A percentile compares a stretch with the other conserved stretches of the same genome.
Conservation (phyloP, 179 eudicot species). For the Pouteria campechiana region DNA sequence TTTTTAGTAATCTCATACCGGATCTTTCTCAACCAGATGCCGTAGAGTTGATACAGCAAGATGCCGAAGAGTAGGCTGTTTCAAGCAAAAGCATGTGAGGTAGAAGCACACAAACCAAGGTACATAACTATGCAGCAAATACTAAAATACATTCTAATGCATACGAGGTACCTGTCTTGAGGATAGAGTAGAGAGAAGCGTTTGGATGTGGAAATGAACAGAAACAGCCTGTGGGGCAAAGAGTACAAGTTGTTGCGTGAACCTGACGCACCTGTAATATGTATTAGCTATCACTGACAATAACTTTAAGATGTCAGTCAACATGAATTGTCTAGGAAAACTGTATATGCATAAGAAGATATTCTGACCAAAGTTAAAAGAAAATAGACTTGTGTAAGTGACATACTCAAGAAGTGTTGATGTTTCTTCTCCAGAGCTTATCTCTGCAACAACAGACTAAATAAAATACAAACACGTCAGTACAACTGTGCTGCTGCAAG, state of each 20-base stretch:
- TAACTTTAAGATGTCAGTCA: background rate
- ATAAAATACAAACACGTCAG: constrained; percentile 9
- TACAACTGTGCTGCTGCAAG: too few relatives aligned
- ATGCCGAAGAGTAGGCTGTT: constrained; percentile 91
- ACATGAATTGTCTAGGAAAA: background rate
- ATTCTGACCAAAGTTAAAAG: background rate
- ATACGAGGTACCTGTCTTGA: constrained; percentile 77
- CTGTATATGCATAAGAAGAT: too few relatives aligned
- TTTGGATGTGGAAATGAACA: constrained; percentile 86
- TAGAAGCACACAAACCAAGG: constrained; percentile 3
- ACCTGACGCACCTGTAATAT: constrained; percentile 69
- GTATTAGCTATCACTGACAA: constrained; percentile 1
- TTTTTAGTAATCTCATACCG: constrained; percentile 56
- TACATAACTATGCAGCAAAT: background rate
- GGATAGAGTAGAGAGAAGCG: constrained; percentile 88
- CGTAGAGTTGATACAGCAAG: constrained; percentile 88
- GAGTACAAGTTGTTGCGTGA: constrained; percentile 94
- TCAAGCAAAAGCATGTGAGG: constrained; percentile 10
- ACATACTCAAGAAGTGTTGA: constrained; percentile 91
- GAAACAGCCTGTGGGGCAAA: constrained; percentile 97
- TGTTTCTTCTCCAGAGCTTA: constrained; percentile 77
- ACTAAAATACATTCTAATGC: background rate
- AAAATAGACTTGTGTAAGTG: constrained; percentile 7
- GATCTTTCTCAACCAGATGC: constrained; percentile 96
- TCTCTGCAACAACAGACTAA: constrained; percentile 96